Conservation (phyloP, 1,139 yeast genomes). For the Waltiozyma sp. region DNA sequence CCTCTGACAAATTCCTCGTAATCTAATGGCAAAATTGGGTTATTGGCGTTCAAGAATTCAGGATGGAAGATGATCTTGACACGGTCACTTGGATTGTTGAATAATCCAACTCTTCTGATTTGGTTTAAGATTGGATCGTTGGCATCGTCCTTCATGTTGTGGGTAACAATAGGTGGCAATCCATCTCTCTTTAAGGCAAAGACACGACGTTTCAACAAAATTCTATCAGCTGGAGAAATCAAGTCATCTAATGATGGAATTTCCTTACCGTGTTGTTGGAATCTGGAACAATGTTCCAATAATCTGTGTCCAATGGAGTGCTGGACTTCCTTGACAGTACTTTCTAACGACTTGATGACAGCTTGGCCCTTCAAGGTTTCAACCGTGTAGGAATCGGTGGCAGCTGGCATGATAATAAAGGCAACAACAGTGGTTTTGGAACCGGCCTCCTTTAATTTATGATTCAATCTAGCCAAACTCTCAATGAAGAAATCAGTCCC, state of each 20-base stretch:
- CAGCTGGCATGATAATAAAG: constrained; percentile 97
- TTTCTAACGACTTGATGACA: constrained; percentile 82
- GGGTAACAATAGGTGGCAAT: constrained; percentile 95
- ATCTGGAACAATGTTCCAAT: constrained; percentile 83
- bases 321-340: constrained; percentile 83
- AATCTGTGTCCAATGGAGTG: constrained; percentile 77
- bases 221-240: constrained; percentile 81
- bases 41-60: constrained; percentile 88
- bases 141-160: constrained; percentile 89
- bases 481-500: constrained; percentile 96
- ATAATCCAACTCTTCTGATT: constrained; percentile 82
- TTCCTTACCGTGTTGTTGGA: constrained; percentile 52
- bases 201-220: constrained; percentile 81
- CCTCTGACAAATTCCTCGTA: constrained; percentile 98
- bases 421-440: constrained; percentile 93
- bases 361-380: constrained; percentile 97
- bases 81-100: constrained; percentile 81
- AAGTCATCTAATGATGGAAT: constrained; percentile 65
- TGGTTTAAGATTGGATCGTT: constrained; percentile 87
- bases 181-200: constrained; percentile 86
- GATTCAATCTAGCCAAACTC: constrained; percentile 83
- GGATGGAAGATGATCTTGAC: constrained; percentile 97
- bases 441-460: constrained; percentile 67
- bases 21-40: constrained; percentile 86
- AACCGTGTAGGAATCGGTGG: constrained; percentile 85